Percentiles rank a stretch among this genome's conserved stretches.
Evolutionary conservation across 1,284 basidiomycete species (phyloP).

Genomic region (Fistulinella cinereoalba): DNA sequence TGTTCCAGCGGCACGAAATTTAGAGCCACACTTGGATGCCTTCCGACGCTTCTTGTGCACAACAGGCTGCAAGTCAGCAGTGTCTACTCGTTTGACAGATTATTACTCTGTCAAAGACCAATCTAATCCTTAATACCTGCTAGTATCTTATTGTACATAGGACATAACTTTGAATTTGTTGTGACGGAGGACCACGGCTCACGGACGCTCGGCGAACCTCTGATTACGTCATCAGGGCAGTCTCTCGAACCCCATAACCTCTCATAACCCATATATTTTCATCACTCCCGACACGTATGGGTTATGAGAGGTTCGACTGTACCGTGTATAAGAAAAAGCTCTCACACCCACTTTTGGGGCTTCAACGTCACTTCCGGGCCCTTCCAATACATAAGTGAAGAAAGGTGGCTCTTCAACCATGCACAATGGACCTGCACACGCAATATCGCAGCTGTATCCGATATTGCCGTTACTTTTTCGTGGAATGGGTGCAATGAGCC

Average conservation of each 20-base stretch:
- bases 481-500: no score
- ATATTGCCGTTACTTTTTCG: no score
- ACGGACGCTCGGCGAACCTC: background rate
- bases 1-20: background rate
- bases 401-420: no score
- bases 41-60: background rate
- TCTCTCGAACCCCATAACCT: background rate
- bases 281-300: constrained; percentile 6
- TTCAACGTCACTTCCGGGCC: no score
- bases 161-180: background rate
- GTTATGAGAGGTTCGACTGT: background rate
- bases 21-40: background rate
- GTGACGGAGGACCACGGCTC: background rate
- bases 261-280: background rate
- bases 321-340: no score
- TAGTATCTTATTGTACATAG: background rate
- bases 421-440: no score
- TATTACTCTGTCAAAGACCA: background rate
- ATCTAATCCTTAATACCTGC: background rate
- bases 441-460: no score
- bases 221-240: background rate
- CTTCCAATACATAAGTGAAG: no score
- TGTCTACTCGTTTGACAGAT: background rate
- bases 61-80: background rate
- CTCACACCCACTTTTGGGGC: no score